Base-by-base conservation (phyloP, 371 early-diverging fungal species). In the Encephalitozoon cuniculi region DNA sequence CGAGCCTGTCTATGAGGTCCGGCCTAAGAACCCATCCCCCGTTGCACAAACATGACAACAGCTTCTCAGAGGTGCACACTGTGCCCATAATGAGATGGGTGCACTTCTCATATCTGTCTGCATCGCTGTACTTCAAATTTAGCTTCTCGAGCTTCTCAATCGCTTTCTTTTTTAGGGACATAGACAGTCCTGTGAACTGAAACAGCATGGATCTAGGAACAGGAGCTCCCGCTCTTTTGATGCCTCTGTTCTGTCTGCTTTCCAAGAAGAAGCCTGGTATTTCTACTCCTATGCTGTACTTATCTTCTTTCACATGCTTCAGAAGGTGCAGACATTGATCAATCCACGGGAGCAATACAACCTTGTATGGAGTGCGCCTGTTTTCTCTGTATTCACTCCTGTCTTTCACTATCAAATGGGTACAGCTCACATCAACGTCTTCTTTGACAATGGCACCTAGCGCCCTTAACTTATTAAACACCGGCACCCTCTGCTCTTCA, bases 21-120 rank as follows among this genome's bases (percentile, higher is more conserved):
- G 79, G 77, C 53, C 63, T 81, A 32, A 85, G 39, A 55, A 85
- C 81, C 73, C 76, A 79, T 15, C 37, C 52, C 12, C 86, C 86
- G 37, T 67, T 70, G 2, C 66, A 64, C 21, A 85, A 37, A 40
- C 79, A 74, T 25, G 64, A 81, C 11, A 85, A 68, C 67, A 84
- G 80, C 69, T 85, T 85, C 37, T 83, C 71, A 26, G 86, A 83
- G 9, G 78, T 75, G 25, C 63, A 79, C 4, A 82, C 34, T 18
- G 34, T 69, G 0, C 81, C 84, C 78, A 85, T 83, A 15, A 85
- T 79, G 26, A 85, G 41, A 65, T 85, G 85, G 5, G 84, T 84
- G 26, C 79, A 79, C 34, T 75, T 65, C 21, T 81, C 74, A 71
- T 75, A 81, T 43, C 54, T 71, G 2, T 78, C 77, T 23, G 63